Base-by-base conservation (phyloP, 352 stramenopile genomes). In the Thraustochytrium sp. region DNA sequence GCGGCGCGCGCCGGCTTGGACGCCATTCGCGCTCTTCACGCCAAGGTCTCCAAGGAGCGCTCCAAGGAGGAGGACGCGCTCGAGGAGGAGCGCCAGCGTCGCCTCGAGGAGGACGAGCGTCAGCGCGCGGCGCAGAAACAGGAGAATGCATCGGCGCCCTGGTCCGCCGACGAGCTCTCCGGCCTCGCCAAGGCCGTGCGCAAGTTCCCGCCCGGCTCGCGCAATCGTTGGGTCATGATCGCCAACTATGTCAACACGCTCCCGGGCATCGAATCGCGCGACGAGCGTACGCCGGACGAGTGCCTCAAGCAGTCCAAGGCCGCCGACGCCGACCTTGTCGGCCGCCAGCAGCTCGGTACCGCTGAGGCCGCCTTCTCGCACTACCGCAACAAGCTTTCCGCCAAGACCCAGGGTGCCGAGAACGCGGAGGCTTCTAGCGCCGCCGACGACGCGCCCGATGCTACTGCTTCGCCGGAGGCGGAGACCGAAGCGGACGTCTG, bases 221-320 rank as follows among this genome's bases (percentile, higher is more conserved):
- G 88, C 56, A 92, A 92, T 64, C 87, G 91, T 65, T 96, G 92
- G 92, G 89, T 94, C 63, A 85, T 89, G 61, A 94, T 96, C 85
- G 87, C 91, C 31, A 73, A 89, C 13, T 94, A 92, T 65, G 87
- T 96, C 48, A 94, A 94, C 68, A 80, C 68, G 23, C 46, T 61
- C 18, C 68, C 68, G 5, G 42, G 37, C 42, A 23, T n/a, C n/a
- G n/a, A n/a, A n/a, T n/a, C 42, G 13, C 23, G 21, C 29, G 11
- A 18, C 18, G 48, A 80, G 29, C 68, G 68, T 34, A 37, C 68
- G 0, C 44, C 48, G 46, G 68, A 80, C 23, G 68, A 80, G 3
- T 80, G 68, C 68, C 31, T 80, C 40, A 63, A 46, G 31, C 48
- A 80, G 68, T 63, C 44, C 53, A 80, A 80, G 31, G 44, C 46